Evolutionary conservation across 2,329 filamentous ascomycete genomes (phyloP).

Genomic region (Tolypocladium tropicale): DNA sequence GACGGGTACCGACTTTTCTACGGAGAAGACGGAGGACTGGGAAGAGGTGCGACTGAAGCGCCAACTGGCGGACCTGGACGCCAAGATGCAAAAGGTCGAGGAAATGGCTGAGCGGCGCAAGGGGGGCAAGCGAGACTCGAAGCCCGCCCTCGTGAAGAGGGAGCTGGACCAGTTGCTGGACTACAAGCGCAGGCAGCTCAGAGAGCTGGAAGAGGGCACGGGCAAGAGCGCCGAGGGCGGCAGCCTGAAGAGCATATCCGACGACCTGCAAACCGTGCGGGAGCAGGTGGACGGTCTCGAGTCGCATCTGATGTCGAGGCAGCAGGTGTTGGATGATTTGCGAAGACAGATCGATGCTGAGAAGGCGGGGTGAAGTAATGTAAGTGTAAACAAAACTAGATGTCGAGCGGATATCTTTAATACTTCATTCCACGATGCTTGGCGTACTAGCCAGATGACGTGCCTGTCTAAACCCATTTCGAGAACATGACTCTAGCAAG

Average conservation of each 20-base stretch:
- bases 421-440: neutral
- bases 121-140: slow-evolving; percentile 60
- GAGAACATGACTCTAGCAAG: neutral
- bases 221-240: slow-evolving; percentile 60
- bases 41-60: slow-evolving; percentile 93
- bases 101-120: slow-evolving; percentile 55
- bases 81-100: slow-evolving; percentile 78
- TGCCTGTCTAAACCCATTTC: neutral
- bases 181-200: slow-evolving; percentile 77
- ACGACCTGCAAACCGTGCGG: slow-evolving; percentile 81
- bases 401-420: slow-evolving; percentile 1
- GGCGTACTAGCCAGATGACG: neutral
- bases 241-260: slow-evolving; percentile 64
- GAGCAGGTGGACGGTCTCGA: slow-evolving; percentile 92
- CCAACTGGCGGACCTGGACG: slow-evolving; percentile 79
- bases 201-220: slow-evolving; percentile 63
- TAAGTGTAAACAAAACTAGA: neutral
- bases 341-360: slow-evolving; percentile 79
- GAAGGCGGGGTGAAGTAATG: slow-evolving; percentile 45
- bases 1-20: slow-evolving; percentile 81
- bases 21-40: slow-evolving; percentile 86
- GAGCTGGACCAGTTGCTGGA: slow-evolving; percentile 91
- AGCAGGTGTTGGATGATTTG: slow-evolving; percentile 66
- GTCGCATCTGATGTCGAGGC: slow-evolving; percentile 65
- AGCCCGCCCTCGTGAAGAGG: slow-evolving; percentile 84